Conservation (phyloP, 1,139 yeast genomes). For the Suhomyces panamericanus region DNA sequence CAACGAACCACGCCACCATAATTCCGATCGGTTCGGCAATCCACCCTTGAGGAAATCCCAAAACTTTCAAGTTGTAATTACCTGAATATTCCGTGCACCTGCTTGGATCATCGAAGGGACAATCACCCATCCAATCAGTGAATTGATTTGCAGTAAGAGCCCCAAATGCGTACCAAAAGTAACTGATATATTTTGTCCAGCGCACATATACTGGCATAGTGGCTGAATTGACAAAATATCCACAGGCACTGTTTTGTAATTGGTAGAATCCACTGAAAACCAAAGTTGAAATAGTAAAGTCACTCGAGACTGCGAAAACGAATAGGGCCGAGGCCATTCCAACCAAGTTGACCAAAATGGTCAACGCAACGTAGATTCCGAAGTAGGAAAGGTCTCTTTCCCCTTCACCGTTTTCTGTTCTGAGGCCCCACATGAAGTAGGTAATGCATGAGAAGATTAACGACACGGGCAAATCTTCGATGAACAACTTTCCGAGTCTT, state of each 20-base stretch:
- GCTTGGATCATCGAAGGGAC: conserved; percentile 40
- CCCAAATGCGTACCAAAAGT: conserved; percentile 79
- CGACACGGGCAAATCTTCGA: conserved; percentile 72
- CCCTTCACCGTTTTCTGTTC: conserved; percentile 28
- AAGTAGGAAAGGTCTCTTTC: conserved; percentile 40
- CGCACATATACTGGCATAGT: conserved; percentile 83
- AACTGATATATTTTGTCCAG: conserved; percentile 77
- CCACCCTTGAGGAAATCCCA: conserved; percentile 71
- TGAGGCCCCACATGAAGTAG: conserved; percentile 78
- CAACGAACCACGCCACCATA: conserved; percentile 59
- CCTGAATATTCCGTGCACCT: conserved; percentile 52
- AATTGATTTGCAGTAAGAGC: conserved; percentile 67
- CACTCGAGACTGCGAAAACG: conserved; percentile 60
- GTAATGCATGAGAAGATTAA: conserved; percentile 59
- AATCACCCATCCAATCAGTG: conserved; percentile 58
- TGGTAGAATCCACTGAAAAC: conserved; percentile 66
- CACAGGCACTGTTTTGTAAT: conserved; percentile 75
- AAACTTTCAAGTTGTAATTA: conserved; percentile 47
- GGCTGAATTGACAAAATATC: conserved; percentile 72
- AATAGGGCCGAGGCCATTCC: conserved; percentile 58
- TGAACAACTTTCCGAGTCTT: conserved; percentile 60
- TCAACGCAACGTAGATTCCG: conserved; percentile 61
- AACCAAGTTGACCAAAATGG: conserved; percentile 55
- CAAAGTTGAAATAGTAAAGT: conserved; percentile 65
- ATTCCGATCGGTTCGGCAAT: conserved; percentile 64